Conservation (phyloP, 345 rosid species). For the Sisymbrium irio region DNA sequence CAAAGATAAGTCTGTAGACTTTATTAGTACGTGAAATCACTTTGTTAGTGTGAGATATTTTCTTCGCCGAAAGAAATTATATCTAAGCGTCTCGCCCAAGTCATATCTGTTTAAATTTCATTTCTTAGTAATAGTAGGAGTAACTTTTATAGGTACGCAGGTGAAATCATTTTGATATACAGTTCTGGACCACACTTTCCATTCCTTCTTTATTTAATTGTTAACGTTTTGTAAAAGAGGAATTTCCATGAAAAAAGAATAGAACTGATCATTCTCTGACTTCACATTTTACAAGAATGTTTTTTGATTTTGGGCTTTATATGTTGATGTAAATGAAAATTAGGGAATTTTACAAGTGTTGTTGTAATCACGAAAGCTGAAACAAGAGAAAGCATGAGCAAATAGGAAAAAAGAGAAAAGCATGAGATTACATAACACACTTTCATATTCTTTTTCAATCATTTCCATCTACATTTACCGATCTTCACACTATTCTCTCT, state of each 20-base stretch:
- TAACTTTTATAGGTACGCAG: not conserved
- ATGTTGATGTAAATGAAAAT: not conserved
- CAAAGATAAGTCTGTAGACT: not conserved
- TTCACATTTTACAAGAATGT: constrained; percentile 16
- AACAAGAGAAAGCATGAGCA: constrained; percentile 25
- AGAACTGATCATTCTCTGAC: constrained; percentile 22
- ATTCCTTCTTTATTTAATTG: constrained; percentile 17
- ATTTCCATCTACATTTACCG: constrained; percentile 1
- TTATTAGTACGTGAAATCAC: not conserved
- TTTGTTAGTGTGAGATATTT: not conserved
- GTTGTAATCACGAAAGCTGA: constrained; percentile 35
- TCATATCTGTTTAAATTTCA: not conserved
- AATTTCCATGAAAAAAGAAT: not conserved
- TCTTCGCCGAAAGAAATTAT: not conserved
- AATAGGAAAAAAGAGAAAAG: constrained; percentile 14
- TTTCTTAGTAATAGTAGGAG: not conserved
- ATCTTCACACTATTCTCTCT: constrained; percentile 2
- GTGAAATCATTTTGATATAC: constrained; percentile 9
- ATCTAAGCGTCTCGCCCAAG: not conserved
- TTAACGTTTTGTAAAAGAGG: not conserved
- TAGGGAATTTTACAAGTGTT: constrained; percentile 20
- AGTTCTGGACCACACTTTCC: constrained; percentile 18
- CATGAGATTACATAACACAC: constrained; percentile 23
- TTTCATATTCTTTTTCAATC: constrained; percentile 15
- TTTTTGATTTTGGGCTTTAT: constrained; percentile 1